Percentiles rank a stretch among this genome's conserved stretches.
Evolutionary conservation across 306 rosid genomes (phyloP).

Genomic region (Pterocarpus macrocarpus): DNA sequence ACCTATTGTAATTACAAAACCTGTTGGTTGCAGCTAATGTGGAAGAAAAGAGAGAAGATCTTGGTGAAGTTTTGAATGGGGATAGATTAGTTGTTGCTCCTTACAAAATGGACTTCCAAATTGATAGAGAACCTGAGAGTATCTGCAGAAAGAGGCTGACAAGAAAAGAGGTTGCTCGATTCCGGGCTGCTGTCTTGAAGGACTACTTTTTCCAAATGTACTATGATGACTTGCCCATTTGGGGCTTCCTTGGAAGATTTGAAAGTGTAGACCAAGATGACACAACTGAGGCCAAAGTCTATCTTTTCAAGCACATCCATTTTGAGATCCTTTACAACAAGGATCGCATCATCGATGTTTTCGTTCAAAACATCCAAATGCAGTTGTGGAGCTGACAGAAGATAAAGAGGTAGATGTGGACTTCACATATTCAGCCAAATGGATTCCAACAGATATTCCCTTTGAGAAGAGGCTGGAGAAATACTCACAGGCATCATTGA

Average conservation of each 20-base stretch:
- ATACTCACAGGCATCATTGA: slow-evolving; percentile 56
- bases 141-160: slow-evolving; percentile 53
- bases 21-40: slow-evolving; percentile 51
- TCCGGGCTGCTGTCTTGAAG: slow-evolving; percentile 58
- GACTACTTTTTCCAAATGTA: slow-evolving; percentile 63
- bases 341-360: slow-evolving; percentile 57
- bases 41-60: slow-evolving; percentile 64
- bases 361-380: slow-evolving; percentile 49
- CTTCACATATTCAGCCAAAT: slow-evolving; percentile 62
- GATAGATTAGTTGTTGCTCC: slow-evolving; percentile 63
- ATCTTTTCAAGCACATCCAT: slow-evolving; percentile 52
- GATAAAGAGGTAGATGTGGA: slow-evolving; percentile 57
- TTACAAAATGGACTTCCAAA: slow-evolving; percentile 52
- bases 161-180: slow-evolving; percentile 52
- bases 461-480: slow-evolving; percentile 67
- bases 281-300: slow-evolving; percentile 34
- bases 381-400: slow-evolving; percentile 51
- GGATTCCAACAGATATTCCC: slow-evolving; percentile 57
- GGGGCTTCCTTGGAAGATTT: slow-evolving; percentile 66
- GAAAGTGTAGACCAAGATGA: slow-evolving; percentile 54
- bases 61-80: slow-evolving; percentile 66
- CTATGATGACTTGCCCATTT: slow-evolving; percentile 65
- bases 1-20: background rate
- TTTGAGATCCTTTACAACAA: slow-evolving; percentile 58
- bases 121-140: slow-evolving; percentile 50